These are phyloP conservation scores for Schizochytrium sp. DNA, from an alignment of 108 stramenopile species.

Conservation along the genomic window DNA sequence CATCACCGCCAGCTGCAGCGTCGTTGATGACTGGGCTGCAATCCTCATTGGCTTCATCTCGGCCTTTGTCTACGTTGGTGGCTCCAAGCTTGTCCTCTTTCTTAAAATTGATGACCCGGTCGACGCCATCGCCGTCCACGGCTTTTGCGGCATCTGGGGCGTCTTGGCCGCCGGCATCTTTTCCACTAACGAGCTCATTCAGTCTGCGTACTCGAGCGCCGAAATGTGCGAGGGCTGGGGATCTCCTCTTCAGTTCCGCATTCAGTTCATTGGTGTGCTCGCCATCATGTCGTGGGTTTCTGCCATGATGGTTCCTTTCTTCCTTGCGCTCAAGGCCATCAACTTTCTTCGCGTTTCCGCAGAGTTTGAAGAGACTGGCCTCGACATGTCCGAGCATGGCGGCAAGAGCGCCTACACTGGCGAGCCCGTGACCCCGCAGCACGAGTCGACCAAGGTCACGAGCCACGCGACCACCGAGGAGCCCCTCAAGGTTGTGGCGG, in stretches of 20 bases:
- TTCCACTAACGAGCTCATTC: neutral
- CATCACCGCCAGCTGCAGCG: slow-evolving; percentile 43
- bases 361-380: slow-evolving; percentile 53
- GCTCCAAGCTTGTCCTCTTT: neutral
- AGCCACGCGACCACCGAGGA: too few species aligned
- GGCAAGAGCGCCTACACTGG: neutral
- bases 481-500: too few species aligned
- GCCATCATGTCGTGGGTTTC: slow-evolving; percentile 69
- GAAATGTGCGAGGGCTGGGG: neutral
- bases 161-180: neutral
- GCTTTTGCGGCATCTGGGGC: neutral
- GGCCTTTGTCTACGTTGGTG: neutral
- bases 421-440: neutral
- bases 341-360: slow-evolving; percentile 71
- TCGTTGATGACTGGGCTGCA: slow-evolving; percentile 24
- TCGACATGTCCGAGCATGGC: slow-evolving; percentile 44
- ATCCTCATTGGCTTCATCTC: slow-evolving; percentile 25
- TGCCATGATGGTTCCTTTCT: slow-evolving; percentile 64
- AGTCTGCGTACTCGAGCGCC: neutral
- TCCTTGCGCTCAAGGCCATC: slow-evolving; percentile 48
- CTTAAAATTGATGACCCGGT: slow-evolving; percentile 37
- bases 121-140: slow-evolving; percentile 32
- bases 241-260: slow-evolving; percentile 42
- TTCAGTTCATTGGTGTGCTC: slow-evolving; percentile 60
- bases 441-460: too few species aligned